These are phyloP conservation scores for Pseudoneurospora amorphoporcata DNA, from an alignment of 495 filamentous ascomycete genomes.

Conservation along the genomic window DNA sequence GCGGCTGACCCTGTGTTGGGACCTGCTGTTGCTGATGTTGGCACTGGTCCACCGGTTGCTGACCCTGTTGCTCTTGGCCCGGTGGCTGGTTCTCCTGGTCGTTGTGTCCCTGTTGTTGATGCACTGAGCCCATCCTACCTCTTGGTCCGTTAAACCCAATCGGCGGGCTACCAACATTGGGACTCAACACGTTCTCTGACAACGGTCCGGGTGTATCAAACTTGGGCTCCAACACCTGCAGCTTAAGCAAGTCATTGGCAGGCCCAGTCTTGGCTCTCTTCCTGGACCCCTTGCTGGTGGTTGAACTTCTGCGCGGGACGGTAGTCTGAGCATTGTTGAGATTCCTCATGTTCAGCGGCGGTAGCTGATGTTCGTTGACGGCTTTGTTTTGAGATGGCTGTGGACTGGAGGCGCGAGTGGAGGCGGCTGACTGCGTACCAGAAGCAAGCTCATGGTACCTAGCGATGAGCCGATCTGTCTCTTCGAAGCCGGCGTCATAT, in stretches of 20 bases:
- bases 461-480: conserved; percentile 12
- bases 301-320: not conserved
- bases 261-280: not conserved
- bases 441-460: conserved; percentile 1
- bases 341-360: conserved; percentile 1
- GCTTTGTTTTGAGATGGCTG: not conserved
- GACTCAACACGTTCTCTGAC: conserved; percentile 5
- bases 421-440: not conserved
- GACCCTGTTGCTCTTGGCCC: not conserved
- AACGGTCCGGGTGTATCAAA: conserved; percentile 12
- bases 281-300: not conserved
- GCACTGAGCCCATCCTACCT: not conserved
- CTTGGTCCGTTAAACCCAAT: not conserved
- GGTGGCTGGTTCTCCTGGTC: not conserved
- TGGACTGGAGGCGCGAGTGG: not conserved
- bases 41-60: not conserved
- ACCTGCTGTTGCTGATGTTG: not conserved
- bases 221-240: conserved; percentile 14
- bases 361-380: not conserved
- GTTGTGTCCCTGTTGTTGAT: not conserved
- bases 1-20: not conserved
- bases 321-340: not conserved
- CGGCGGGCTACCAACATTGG: conserved; percentile 13
- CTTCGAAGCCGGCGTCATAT: not conserved
- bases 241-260: not conserved